Evolutionary conservation across 257 asterid species (phyloP).

Genomic region (Solanum sparsipilum): DNA sequence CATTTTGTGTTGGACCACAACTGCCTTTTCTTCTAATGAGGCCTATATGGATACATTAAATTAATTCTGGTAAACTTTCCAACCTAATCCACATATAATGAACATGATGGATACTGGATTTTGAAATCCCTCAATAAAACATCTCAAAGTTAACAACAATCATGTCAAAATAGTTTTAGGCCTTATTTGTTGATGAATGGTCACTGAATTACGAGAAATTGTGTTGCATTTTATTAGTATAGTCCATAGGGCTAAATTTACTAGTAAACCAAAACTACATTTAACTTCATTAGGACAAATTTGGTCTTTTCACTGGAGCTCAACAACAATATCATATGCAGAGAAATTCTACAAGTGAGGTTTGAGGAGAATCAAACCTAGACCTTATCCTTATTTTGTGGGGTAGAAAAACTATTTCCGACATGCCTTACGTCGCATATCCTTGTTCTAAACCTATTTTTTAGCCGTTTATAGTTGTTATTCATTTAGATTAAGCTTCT

Average conservation of each 20-base stretch:
- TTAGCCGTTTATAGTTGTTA: neutral
- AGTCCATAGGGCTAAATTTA: neutral
- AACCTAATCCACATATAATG: neutral
- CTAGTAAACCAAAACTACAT: neutral
- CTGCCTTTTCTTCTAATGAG: neutral
- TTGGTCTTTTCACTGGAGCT: neutral
- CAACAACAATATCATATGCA: neutral
- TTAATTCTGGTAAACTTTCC: neutral
- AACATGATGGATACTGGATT: neutral
- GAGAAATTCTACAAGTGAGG: neutral
- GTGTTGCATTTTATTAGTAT: neutral
- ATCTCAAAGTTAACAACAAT: neutral
- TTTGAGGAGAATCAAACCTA: neutral
- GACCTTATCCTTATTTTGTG: neutral
- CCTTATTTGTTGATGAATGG: neutral
- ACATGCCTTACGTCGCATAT: neutral
- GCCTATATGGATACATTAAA: neutral
- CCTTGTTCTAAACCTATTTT: neutral
- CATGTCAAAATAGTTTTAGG: neutral
- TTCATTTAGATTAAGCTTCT: neutral
- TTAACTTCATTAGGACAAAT: neutral
- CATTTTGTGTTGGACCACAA: neutral
- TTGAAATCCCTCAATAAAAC: neutral
- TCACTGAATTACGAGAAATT: neutral
- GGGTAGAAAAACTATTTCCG: neutral